Percentiles rank a stretch among this genome's conserved stretches.
phyloP scores from a whole-genome alignment of 371 early-diverging fungal genomes.

The Dichotomocladium elegans region DNA sequence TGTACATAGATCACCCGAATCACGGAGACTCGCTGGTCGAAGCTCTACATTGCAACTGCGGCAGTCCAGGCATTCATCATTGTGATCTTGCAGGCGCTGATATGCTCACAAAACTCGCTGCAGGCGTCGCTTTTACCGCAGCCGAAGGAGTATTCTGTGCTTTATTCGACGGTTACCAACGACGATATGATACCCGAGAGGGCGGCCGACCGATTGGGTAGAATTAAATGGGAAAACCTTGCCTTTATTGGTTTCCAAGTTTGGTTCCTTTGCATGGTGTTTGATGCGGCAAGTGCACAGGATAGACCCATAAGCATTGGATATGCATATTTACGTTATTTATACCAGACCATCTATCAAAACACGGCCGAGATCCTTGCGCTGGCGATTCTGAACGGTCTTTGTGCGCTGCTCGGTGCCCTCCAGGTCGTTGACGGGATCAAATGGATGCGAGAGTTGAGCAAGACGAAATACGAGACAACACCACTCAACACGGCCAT shows the following conservation, averaged over 20 bases:
- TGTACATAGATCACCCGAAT: slow-evolving; percentile 22
- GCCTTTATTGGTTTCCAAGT: slow-evolving; percentile 37
- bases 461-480: slow-evolving; percentile 11
- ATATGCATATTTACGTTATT: neutral
- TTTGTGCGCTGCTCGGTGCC: slow-evolving; percentile 41
- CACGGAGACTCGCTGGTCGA: slow-evolving; percentile 35
- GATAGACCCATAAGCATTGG: neutral
- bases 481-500: slow-evolving; percentile 27
- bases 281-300: slow-evolving; percentile 49
- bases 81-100: slow-evolving; percentile 18
- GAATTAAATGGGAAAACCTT: slow-evolving; percentile 39
- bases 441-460: slow-evolving; percentile 28
- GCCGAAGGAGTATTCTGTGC: slow-evolving; percentile 3
- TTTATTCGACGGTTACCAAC: neutral
- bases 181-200: slow-evolving; percentile 10
- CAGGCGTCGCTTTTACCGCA: slow-evolving; percentile 16
- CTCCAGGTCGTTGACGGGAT: slow-evolving; percentile 39
- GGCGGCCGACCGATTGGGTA: slow-evolving; percentile 24
- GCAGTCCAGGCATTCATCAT: slow-evolving; percentile 24
- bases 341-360: slow-evolving; percentile 36
- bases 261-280: slow-evolving; percentile 33
- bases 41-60: slow-evolving; percentile 26
- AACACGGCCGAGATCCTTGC: slow-evolving; percentile 38
- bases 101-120: slow-evolving; percentile 24
- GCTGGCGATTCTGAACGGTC: slow-evolving; percentile 31